Conservation (phyloP, 345 rosid species). For the Barbarea vulgaris region DNA sequence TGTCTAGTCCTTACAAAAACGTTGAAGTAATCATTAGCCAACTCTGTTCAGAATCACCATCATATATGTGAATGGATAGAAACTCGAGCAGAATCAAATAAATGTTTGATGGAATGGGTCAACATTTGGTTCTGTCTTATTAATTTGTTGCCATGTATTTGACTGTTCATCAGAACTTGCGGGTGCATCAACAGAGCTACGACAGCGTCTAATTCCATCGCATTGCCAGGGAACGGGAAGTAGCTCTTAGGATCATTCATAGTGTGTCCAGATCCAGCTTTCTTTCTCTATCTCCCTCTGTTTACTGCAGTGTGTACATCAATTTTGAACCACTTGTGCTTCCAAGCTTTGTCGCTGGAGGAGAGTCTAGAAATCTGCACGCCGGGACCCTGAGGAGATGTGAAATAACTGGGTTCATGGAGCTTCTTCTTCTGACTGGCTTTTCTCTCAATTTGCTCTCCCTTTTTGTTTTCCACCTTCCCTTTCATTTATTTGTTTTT, state of each 20-base stretch:
- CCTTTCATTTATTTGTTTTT: conserved; percentile 10
- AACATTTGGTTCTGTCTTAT: background rate
- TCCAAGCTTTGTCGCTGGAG: conserved; percentile 18
- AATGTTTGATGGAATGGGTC: background rate
- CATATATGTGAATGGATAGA: background rate
- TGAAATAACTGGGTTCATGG: conserved; percentile 30
- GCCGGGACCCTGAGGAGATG: conserved; percentile 24
- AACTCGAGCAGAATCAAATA: background rate
- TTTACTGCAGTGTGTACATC: conserved; percentile 38
- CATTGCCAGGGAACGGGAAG: conserved; percentile 45
- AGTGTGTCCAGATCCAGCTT: conserved; percentile 34
- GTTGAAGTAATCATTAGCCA: background rate
- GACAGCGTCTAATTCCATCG: conserved; percentile 77
- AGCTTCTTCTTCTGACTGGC: conserved; percentile 29
- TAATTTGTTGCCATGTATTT: background rate
- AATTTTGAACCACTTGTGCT: conserved; percentile 43
- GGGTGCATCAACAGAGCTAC: conserved; percentile 76
- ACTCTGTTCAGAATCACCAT: background rate
- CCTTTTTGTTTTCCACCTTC: background rate
- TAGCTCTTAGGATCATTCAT: conserved; percentile 41
- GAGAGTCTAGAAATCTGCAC: conserved; percentile 29
- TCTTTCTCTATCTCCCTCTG: background rate
- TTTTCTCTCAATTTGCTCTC: conserved; percentile 17
- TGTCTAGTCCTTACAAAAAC: background rate
- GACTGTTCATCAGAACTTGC: conserved; percentile 78